Percentiles rank a stretch among this genome's conserved stretches.
Evolutionary conservation across 345 rosid species (phyloP).

Genomic region (Pelargonium nanum): DNA sequence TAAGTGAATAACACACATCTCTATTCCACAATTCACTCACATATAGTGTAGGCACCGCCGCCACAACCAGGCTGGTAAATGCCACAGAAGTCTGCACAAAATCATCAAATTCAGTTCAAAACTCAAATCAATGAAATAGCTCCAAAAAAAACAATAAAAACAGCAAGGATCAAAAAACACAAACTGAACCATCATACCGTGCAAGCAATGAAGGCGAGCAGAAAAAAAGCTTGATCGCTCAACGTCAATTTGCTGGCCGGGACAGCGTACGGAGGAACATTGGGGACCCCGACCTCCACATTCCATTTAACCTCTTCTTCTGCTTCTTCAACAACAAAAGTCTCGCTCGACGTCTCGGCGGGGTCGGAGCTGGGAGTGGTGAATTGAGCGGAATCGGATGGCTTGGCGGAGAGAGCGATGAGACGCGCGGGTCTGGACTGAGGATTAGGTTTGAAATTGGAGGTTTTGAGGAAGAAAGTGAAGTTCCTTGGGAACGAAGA

Average conservation of each 20-base stretch:
- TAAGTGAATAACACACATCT: neutral
- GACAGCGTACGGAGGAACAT: constrained; percentile 31
- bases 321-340: neutral
- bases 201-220: constrained; percentile 68
- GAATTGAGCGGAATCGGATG: neutral
- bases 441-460: neutral
- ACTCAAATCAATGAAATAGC: neutral
- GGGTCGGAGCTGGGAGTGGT: neutral
- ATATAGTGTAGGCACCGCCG: constrained; percentile 67
- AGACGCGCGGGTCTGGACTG: neutral
- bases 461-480: neutral
- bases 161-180: constrained; percentile 1
- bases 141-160: neutral
- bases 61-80: constrained; percentile 60
- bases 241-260: constrained; percentile 37
- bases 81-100: constrained; percentile 72
- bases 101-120: constrained; percentile 1
- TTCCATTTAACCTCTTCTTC: constrained; percentile 17
- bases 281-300: constrained; percentile 39
- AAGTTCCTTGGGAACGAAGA: neutral
- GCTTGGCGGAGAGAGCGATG: neutral
- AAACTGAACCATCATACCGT: constrained; percentile 35
- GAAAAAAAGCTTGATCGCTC: constrained; percentile 66
- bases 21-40: constrained; percentile 35
- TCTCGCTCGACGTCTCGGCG: too few species aligned